These are phyloP conservation scores for Didymellaceae sp. DNA, from an alignment of 2,329 filamentous ascomycete species.

Conservation along the genomic window DNA sequence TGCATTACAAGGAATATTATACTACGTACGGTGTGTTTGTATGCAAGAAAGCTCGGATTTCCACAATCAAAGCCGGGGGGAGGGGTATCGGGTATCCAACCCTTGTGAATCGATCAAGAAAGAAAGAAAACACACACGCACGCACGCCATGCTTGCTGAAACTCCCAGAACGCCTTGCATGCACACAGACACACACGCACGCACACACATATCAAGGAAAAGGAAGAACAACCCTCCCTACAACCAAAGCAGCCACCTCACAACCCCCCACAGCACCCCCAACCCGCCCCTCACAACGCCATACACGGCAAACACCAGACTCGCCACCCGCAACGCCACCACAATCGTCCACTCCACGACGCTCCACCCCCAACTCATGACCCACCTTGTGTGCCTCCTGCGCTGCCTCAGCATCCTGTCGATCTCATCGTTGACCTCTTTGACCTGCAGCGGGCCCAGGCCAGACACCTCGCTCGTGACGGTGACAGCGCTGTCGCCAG, in stretches of 20 bases:
- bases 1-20: no score
- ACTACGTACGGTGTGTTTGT: no score
- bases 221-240: constrained; percentile 20
- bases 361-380: constrained; percentile 78
- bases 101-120: no score
- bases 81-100: no score
- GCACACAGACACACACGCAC: neutral
- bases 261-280: constrained; percentile 63
- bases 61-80: no score
- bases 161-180: no score
- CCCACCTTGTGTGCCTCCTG: constrained; percentile 74
- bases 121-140: no score
- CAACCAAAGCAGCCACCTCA: constrained; percentile 83
- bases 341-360: constrained; percentile 87
- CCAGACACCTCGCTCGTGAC: constrained; percentile 78
- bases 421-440: constrained; percentile 79
- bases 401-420: constrained; percentile 72
- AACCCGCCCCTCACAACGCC: constrained; percentile 69
- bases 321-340: constrained; percentile 91
- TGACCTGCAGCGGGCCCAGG: constrained; percentile 78
- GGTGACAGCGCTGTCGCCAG: constrained; percentile 80
- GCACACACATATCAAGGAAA: neutral
- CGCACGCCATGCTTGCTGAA: no score
- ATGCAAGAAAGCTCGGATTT: no score
- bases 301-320: constrained; percentile 83